phyloP scores from a whole-genome alignment of 805 yeast species.

The Trichomonascus vanleenenianus region DNA sequence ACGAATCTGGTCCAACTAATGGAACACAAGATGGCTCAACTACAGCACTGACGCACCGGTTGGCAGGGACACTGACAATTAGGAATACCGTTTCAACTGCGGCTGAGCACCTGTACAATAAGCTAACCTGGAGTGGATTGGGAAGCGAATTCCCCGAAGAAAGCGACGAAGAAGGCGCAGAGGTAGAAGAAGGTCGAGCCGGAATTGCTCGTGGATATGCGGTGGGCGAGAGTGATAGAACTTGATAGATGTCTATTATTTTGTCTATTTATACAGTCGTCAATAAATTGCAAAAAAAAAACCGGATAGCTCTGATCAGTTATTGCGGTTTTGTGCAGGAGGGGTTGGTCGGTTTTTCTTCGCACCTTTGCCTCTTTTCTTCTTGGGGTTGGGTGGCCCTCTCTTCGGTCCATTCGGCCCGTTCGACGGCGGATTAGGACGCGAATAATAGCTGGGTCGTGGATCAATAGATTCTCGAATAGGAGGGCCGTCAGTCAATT shows the following conservation, averaged over 20 bases:
- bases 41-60: conserved; percentile 37
- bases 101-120: conserved; percentile 61
- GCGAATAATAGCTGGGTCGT: no score
- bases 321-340: neutral
- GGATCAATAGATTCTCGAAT: no score
- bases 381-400: neutral
- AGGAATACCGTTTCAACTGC: conserved; percentile 84
- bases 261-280: neutral
- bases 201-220: conserved; percentile 88
- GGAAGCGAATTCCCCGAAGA: conserved; percentile 66
- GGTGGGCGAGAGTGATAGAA: conserved; percentile 10
- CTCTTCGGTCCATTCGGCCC: no score
- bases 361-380: neutral
- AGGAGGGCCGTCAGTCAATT: no score
- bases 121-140: conserved; percentile 75
- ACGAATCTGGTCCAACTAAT: conserved; percentile 21
- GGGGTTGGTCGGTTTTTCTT: neutral
- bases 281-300: neutral
- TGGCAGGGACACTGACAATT: conserved; percentile 53
- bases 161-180: conserved; percentile 53
- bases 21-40: conserved; percentile 17
- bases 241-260: neutral
- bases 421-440: no score
- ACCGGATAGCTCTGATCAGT: neutral
- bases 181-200: conserved; percentile 69